phyloP scores from a whole-genome alignment of 345 rosid species.

The Eutrema heterophyllum region DNA sequence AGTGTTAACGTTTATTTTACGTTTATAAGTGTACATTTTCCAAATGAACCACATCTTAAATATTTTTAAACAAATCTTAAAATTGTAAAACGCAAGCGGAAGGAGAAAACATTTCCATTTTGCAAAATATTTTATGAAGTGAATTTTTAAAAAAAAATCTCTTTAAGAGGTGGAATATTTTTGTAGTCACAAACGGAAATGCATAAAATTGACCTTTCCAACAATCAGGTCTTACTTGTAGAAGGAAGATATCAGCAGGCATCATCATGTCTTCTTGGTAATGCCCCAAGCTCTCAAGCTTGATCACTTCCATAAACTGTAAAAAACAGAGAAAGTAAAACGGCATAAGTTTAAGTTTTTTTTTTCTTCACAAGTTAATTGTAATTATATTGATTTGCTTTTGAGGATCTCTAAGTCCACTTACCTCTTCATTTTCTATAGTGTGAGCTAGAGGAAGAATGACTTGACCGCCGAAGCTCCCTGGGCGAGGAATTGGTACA shows the following conservation, averaged over 20 bases:
- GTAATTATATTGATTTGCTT: background rate
- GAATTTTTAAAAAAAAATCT: too few relatives aligned
- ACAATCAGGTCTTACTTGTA: slow-evolving; percentile 59
- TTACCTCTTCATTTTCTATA: slow-evolving; percentile 91
- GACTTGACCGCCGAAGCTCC: slow-evolving; percentile 88
- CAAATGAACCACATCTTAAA: background rate
- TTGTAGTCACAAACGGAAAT: background rate
- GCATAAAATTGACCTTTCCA: background rate
- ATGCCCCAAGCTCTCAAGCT: slow-evolving; percentile 78
- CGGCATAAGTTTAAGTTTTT: background rate
- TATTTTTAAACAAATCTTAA: too few relatives aligned
- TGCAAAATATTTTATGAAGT: too few relatives aligned
- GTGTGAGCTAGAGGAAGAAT: slow-evolving; percentile 98
- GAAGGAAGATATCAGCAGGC: slow-evolving; percentile 87
- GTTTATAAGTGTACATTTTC: background rate
- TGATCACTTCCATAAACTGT: slow-evolving; percentile 93
- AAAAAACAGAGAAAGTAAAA: background rate
- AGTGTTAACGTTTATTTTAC: background rate
- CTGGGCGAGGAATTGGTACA: slow-evolving; percentile 71
- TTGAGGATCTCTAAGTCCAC: background rate
- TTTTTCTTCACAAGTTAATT: background rate
- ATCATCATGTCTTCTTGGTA: slow-evolving; percentile 81
- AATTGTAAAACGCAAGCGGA: too few relatives aligned
- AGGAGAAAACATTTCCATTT: too few relatives aligned
- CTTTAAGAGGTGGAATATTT: too few relatives aligned